Conservation (phyloP, 768 basidiomycete genomes). For the Hericium coralloides region DNA sequence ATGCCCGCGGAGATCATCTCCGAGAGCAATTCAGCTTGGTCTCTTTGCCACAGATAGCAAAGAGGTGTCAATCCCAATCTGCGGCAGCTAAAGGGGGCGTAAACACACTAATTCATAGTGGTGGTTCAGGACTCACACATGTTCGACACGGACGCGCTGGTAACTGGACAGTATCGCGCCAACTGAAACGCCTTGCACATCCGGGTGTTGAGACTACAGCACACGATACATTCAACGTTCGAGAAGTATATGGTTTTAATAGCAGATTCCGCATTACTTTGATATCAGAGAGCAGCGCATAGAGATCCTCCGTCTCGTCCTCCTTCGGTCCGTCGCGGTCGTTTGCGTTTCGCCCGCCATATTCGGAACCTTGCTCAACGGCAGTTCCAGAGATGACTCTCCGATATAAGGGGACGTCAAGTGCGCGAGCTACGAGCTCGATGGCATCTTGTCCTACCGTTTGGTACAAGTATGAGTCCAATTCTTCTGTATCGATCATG, state of each 20-base stretch:
- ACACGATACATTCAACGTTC: slow-evolving; percentile 2
- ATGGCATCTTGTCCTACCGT: slow-evolving; percentile 98
- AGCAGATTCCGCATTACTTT: slow-evolving; percentile 41
- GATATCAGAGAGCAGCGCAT: slow-evolving; percentile 58
- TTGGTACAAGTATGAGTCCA: slow-evolving; percentile 97
- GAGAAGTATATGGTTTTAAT: not conserved
- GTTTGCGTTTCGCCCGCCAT: slow-evolving; percentile 57
- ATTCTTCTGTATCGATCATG: slow-evolving; percentile 64
- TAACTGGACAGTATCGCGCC: slow-evolving; percentile 98
- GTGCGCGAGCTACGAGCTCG: slow-evolving; percentile 72
- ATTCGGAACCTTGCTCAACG: slow-evolving; percentile 75
- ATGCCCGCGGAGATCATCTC: slow-evolving; percentile 82
- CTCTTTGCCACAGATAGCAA: slow-evolving; percentile 89
- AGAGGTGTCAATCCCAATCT: slow-evolving; percentile 74
- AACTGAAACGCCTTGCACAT: slow-evolving; percentile 80
- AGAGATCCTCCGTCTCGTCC: slow-evolving; percentile 96
- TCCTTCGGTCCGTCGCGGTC: slow-evolving; percentile 47
- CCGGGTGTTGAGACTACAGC: slow-evolving; percentile 62
- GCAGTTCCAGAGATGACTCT: slow-evolving; percentile 75
- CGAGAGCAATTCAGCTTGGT: slow-evolving; percentile 74
- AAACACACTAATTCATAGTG: too few relatives aligned
- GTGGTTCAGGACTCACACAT: slow-evolving; percentile 59
- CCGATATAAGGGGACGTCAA: slow-evolving; percentile 81
- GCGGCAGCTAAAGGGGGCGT: slow-evolving; percentile 48
- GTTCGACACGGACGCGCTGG: slow-evolving; percentile 93